Evolutionary conservation across 768 basidiomycete genomes (phyloP), one percentile per base, ranked within the genome.

Genomic region (Royoungia palumana): DNA sequence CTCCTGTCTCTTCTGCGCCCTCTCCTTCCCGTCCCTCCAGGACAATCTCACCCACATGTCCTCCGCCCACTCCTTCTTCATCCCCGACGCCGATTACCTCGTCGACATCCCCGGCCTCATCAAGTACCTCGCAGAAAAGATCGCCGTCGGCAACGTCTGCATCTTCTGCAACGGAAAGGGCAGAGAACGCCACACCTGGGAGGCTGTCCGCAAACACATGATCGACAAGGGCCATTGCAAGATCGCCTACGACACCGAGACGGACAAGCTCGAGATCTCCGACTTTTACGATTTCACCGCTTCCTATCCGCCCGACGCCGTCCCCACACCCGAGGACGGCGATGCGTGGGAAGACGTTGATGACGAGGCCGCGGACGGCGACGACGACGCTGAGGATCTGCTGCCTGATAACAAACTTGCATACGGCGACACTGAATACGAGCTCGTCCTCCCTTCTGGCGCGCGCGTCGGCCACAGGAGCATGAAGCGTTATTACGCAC

Each of bases 141-240:
- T 97, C 41, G 86, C 89, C 0, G 81, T 95, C n/a, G 89, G 85
- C 13, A 94, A 96, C 70, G 75, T 92, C 7, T 99, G 96, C 73
- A 79, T 98, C 22, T 92, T 76, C 69, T 99, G 96, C 70, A 89
- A 87, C 60, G 86, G 83, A 28, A 83, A 78, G 52, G 81, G 91
- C 36, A 73, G 83, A 51, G 93, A 92, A 60, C 93, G 93, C 68
- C 80, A 83, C 49, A 85, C 82, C 14, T 62, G 94, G 45, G 87
- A 92, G 4, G 95, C 94, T 0, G 94, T 91, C 5, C 76, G 94
- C 57, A 90, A 89, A 61, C 96, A 99, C 65, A 99, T 99, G 96
- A 53, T 81, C 35, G 94, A 94, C 75, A 98, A 98, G 72, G 78
- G 81, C 49, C 96, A 99, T 62, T 97, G 94, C 78, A 97, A 96